Conservation (phyloP, 257 asterid genomes). For the Dorcoceras hygrometricum region DNA sequence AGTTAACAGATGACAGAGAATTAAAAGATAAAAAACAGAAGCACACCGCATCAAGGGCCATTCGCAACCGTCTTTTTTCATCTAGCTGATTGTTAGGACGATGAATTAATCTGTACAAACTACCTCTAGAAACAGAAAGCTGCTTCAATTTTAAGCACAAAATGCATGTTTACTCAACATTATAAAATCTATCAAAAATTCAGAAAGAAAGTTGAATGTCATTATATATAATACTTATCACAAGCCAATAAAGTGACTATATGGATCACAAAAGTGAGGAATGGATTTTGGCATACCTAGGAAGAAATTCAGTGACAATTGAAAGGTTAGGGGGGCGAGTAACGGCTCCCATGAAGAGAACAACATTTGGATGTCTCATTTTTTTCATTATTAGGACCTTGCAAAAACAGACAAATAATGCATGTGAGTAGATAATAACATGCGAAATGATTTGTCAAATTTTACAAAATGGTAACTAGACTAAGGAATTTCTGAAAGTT, state of each 20-base stretch:
- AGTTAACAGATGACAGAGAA: constrained; percentile 20
- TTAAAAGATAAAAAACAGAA: constrained; percentile 17
- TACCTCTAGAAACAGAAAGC: constrained; percentile 65
- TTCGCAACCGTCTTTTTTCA: constrained; percentile 82
- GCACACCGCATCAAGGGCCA: constrained; percentile 96
- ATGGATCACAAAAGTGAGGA: constrained; percentile 7
- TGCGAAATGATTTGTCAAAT: constrained; percentile 10
- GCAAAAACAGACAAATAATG: constrained; percentile 32
- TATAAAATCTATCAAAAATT: not conserved
- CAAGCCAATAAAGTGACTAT: not conserved
- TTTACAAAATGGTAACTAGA: not conserved
- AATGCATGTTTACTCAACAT: constrained; percentile 9
- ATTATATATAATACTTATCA: not conserved
- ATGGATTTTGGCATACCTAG: constrained; percentile 57
- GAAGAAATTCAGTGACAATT: constrained; percentile 88
- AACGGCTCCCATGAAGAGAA: constrained; percentile 96
- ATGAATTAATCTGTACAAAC: constrained; percentile 88
- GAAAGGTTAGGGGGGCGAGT: constrained; percentile 98
- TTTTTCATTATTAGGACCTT: constrained; percentile 84
- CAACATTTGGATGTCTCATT: constrained; percentile 90
- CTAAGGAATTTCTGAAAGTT: constrained; percentile 18
- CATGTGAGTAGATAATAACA: constrained; percentile 27
- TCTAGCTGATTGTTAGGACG: constrained; percentile 92
- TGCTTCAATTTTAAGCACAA: constrained; percentile 26
- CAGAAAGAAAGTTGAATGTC: not conserved